Conservation (phyloP, 768 basidiomycete species). For the Hygrocybe punicea region DNA sequence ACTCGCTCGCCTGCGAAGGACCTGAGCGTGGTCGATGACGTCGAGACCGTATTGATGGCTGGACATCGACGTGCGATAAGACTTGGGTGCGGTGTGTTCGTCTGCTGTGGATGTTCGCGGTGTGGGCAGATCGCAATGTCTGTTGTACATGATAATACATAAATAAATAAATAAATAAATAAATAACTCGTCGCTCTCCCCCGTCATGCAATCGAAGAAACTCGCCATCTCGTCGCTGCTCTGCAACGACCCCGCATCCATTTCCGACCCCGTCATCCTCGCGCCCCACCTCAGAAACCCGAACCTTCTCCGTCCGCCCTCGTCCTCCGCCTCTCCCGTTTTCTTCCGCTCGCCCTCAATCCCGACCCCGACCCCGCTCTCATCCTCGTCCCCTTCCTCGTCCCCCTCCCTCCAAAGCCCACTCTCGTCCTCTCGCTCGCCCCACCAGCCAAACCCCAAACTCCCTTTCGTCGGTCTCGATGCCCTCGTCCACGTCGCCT, state of each 20-base stretch:
- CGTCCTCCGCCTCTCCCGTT: neutral
- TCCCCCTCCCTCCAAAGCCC: neutral
- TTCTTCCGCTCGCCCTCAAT: slow-evolving; percentile 2
- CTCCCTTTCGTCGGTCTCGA: slow-evolving; percentile 47
- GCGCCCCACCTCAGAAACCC: slow-evolving; percentile 31
- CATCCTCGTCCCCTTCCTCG: slow-evolving; percentile 2
- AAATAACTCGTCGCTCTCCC: neutral
- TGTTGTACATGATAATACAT: slow-evolving; percentile 60
- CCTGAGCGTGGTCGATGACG: slow-evolving; percentile 74
- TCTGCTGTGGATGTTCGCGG: slow-evolving; percentile 46
- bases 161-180: neutral
- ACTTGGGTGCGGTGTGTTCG: slow-evolving; percentile 81
- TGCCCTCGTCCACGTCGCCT: slow-evolving; percentile 68
- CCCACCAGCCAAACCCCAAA: slow-evolving; percentile 7
- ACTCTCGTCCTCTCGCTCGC: slow-evolving; percentile 1
- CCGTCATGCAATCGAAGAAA: slow-evolving; percentile 60
- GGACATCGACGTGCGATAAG: slow-evolving; percentile 70
- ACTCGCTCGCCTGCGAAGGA: slow-evolving; percentile 64
- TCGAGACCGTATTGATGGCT: slow-evolving; percentile 82
- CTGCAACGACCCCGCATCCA: slow-evolving; percentile 43
- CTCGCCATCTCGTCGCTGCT: slow-evolving; percentile 76
- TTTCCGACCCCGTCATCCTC: slow-evolving; percentile 31
- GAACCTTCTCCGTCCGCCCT: neutral
- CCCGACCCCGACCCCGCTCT: slow-evolving; percentile 20
- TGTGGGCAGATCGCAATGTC: slow-evolving; percentile 84